Conservation (phyloP, 495 filamentous ascomycete species). For the Trichoderma reesei region DNA sequence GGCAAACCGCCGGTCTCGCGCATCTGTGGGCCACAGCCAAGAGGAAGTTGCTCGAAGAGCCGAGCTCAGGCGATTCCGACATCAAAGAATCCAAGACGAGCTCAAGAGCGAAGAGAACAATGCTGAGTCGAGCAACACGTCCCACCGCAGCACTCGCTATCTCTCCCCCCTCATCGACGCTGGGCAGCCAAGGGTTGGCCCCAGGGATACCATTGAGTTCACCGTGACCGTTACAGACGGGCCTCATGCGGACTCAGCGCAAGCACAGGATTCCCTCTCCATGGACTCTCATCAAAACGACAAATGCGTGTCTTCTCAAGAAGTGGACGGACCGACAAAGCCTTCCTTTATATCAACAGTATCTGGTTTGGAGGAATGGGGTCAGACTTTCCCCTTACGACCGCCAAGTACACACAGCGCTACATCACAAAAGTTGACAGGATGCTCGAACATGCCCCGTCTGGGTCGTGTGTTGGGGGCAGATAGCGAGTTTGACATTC, state of each 20-base stretch:
- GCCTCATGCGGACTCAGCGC: constrained; percentile 15
- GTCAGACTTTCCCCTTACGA: constrained; percentile 13
- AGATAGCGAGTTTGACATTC: constrained; percentile 2
- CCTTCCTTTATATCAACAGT: constrained; percentile 8
- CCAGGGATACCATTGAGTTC: neutral
- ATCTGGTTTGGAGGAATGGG: constrained; percentile 6
- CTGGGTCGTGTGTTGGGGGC: neutral
- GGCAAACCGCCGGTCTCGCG: constrained; percentile 27
- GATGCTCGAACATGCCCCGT: neutral
- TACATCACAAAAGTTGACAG: neutral
- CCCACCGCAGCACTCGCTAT: neutral
- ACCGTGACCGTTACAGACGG: neutral
- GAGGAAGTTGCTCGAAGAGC: constrained; percentile 41
- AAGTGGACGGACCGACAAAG: neutral
- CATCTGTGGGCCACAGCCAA: constrained; percentile 34
- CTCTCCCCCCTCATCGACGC: neutral
- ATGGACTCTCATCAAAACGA: neutral
- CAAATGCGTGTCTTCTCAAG: neutral
- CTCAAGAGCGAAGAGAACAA: constrained; percentile 33
- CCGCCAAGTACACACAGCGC: neutral
- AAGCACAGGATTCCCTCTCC: constrained; percentile 3
- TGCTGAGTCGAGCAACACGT: constrained; percentile 34
- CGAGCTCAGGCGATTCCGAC: constrained; percentile 40
- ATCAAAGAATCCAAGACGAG: constrained; percentile 43
- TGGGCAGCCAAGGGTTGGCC: constrained; percentile 14